Evolutionary conservation across 2,329 filamentous ascomycete genomes (phyloP), one percentile per base, ranked within the genome.

Genomic region (Beauveria rudraprayagi): DNA sequence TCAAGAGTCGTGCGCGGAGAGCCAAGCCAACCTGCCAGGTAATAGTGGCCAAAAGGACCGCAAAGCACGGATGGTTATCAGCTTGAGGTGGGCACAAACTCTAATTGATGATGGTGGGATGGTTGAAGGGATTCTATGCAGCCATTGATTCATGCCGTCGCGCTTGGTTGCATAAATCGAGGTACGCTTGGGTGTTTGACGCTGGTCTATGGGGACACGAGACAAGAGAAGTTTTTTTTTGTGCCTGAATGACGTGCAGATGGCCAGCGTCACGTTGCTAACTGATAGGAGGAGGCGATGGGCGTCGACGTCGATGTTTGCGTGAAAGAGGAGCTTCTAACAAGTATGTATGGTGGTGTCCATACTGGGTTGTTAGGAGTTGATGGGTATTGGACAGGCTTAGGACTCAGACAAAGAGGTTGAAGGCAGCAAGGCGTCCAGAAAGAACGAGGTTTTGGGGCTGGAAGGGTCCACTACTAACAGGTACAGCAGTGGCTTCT

Each of bases 181-280:
- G 3, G 28, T 7, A 19, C 16, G 41, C 11, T 47, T 56, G 54
- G 40, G 8, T 10, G 37, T 17, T 17, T 53, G 50, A 53, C 30
- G 19, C 17, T 19, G 52, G 52, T 19, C 11, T 11, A 9, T 28
- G 24, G 46, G 26, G 55, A 57, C 6, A 40, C 10, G 16, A 16
- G 22, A 40, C n/a, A 11, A 3, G 19, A 7, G 16, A 10, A 50
- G 34, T 2, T 2, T 19, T 34, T 22, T 22, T 24, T 7, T 10
- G 55, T 57, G 34, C 30, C 44, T 48, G 55, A 19, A 51, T 59
- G 56, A 37, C 56, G 24, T n/a, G 56, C 47, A 46, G 47, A 44
- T 34, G 47, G 10, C 24, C 14, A 22, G 11, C n/a, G 56, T 51
- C 56, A 58, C 56, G 19, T 58, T 58, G 22, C 17, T 47, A 14